These are phyloP conservation scores for Gremmenia infestans DNA, from an alignment of 2,329 filamentous ascomycete species.

Conservation along the genomic window DNA sequence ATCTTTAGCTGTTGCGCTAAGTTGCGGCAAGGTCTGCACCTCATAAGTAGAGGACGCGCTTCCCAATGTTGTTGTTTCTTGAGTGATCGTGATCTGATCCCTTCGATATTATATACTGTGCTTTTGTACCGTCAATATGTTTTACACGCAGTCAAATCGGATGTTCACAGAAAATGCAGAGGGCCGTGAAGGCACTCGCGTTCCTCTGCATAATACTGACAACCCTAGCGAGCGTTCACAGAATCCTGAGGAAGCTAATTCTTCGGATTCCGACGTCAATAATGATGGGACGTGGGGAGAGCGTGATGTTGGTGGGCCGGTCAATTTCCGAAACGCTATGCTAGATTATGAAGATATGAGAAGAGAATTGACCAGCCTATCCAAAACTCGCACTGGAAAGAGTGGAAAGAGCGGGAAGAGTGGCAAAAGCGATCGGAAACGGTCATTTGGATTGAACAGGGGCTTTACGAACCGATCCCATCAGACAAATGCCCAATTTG, in stretches of 20 bases:
- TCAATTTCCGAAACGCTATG: constrained; percentile 49
- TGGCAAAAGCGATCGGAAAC: neutral
- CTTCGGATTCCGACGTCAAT: constrained; percentile 3
- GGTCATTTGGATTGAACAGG: constrained; percentile 9
- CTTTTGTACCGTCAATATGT: constrained; percentile 19
- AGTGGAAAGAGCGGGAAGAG: constrained; percentile 6
- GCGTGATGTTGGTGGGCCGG: constrained; percentile 48
- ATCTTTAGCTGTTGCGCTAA: neutral
- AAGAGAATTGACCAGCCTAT: constrained; percentile 49
- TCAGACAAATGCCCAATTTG: constrained; percentile 15
- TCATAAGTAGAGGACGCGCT: neutral
- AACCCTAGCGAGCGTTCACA: constrained; percentile 10
- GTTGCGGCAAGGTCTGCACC: neutral
- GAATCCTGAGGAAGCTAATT: constrained; percentile 12
- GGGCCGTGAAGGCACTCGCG: constrained; percentile 13
- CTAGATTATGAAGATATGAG: constrained; percentile 55
- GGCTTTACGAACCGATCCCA: constrained; percentile 1
- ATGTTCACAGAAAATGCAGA: constrained; percentile 22
- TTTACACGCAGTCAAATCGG: constrained; percentile 18
- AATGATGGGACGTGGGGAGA: constrained; percentile 58
- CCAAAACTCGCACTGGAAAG: constrained; percentile 33
- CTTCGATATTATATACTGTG: neutral
- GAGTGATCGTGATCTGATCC: neutral
- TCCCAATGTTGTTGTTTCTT: neutral
- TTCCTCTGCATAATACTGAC: constrained; percentile 25